Evolutionary conservation across 2,329 filamentous ascomycete species (phyloP), one percentile per base, ranked within the genome.

Genomic region (Monosporascus cannonballus): DNA sequence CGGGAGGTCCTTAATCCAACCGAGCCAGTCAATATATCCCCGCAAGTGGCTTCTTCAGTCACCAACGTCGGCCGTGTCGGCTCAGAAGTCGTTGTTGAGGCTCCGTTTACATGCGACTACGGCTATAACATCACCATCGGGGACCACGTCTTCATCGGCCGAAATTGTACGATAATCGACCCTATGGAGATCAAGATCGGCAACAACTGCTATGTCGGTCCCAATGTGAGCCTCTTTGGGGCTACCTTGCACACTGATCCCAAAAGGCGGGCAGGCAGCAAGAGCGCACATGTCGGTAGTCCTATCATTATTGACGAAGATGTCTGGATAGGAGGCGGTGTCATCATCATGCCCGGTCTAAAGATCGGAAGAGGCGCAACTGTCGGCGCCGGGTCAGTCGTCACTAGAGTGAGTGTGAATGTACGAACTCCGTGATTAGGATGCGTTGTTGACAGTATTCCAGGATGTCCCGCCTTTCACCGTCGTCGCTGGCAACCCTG

Each of bases 101-200:
- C 89, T 3, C 93, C 93, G 0, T 97, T 99, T 69, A 85, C 80
- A 47, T 96, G 93, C 67, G 91, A 96, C 64, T 96, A 96, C 64
- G 94, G 94, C 1, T 97, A 96, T 73, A 97, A 99, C 68, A 87
- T 97, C 62, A 81, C 81, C 47, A 88, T 99, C 59, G 92, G 89
- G 14, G 86, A 92, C 61, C 86, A 94, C 58, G 90, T 95, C 3
- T 81, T 86, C 51, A 88, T 99, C 59, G 89, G 87, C 18, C 81
- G 89, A 51, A 88, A 90, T 63, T 96, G 92, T 69, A 86, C 85
- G 25, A 86, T 97, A 64, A 83, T 92, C 52, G 94, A 99, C 67
- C 86, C 91, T n/a, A 88, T 86, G 66, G 79, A 85, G 57, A 87
- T 97, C 55, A 84, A 77, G 47, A 91, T 97, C 63, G 92, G 92